Conservation (phyloP, 805 yeast genomes). For the Tetrapisispora arboricola region DNA sequence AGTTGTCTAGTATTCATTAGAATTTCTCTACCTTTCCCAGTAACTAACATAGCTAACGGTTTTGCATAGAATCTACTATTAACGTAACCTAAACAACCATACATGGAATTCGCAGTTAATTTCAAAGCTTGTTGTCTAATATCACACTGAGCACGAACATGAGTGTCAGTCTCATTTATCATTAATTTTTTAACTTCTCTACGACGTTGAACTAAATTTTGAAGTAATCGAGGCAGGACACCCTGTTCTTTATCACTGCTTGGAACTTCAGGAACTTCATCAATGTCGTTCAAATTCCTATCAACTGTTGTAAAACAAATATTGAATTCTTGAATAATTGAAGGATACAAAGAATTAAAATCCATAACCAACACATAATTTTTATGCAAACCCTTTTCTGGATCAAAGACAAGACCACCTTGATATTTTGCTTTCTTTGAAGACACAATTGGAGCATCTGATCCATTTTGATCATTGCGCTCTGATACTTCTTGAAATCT, state of each 20-base stretch:
- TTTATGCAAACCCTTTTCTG: conserved; percentile 88
- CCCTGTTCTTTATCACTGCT: conserved; percentile 51
- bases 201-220: conserved; percentile 81
- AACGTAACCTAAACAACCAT: conserved; percentile 92
- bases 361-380: conserved; percentile 91
- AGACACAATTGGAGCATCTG: conserved; percentile 34
- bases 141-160: conserved; percentile 76
- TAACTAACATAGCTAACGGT: conserved; percentile 91
- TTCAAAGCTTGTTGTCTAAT: conserved; percentile 93
- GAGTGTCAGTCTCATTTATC: conserved; percentile 58
- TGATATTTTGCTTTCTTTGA: conserved; percentile 65
- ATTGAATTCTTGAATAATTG: conserved; percentile 93
- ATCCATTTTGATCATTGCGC: conserved; percentile 27
- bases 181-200: conserved; percentile 81
- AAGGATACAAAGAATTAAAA: conserved; percentile 93
- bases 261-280: conserved; percentile 63
- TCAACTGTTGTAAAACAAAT: conserved; percentile 95
- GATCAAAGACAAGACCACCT: conserved; percentile 95
- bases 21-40: conserved; percentile 92
- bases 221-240: conserved; percentile 75
- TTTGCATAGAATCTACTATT: conserved; percentile 90
- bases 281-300: conserved; percentile 45
- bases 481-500: conserved; percentile 22
- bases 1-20: conserved; percentile 85
- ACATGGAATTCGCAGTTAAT: conserved; percentile 98